Evolutionary conservation across 441 rosid genomes (phyloP).

Genomic region (Aquilaria agallochum): DNA sequence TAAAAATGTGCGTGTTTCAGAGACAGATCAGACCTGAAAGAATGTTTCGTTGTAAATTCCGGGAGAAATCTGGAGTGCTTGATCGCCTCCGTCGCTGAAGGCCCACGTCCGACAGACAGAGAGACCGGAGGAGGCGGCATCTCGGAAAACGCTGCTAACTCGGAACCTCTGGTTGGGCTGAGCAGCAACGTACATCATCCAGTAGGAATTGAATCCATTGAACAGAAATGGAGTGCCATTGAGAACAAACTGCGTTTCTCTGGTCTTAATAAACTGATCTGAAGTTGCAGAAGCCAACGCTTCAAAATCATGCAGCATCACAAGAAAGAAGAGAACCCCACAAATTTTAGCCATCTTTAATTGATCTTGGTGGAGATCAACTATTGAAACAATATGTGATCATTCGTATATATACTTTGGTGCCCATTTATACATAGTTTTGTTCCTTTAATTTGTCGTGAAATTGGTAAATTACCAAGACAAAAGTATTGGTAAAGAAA

Average conservation of each 20-base stretch:
- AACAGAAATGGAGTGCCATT: slow-evolving; percentile 40
- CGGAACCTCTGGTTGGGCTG: slow-evolving; percentile 29
- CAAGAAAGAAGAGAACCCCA: neutral
- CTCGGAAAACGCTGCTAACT: slow-evolving; percentile 27
- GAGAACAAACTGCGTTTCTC: slow-evolving; percentile 33
- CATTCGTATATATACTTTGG: slow-evolving; percentile 3
- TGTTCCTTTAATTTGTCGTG: too few relatives aligned
- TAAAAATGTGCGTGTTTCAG: neutral
- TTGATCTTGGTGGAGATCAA: neutral
- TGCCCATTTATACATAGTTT: neutral
- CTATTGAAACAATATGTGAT: too few relatives aligned
- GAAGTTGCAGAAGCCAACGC: neutral
- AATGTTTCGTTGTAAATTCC: slow-evolving; percentile 42
- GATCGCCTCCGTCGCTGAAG: slow-evolving; percentile 46
- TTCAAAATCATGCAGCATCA: too few relatives aligned
- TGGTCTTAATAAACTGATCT: slow-evolving; percentile 29
- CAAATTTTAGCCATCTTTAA: neutral
- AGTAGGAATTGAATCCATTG: slow-evolving; percentile 54
- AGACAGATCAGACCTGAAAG: slow-evolving; percentile 29
- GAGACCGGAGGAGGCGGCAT: slow-evolving; percentile 30
- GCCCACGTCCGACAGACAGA: slow-evolving; percentile 61
- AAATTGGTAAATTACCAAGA: too few relatives aligned
- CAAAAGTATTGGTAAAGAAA: too few relatives aligned
- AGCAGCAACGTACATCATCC: slow-evolving; percentile 46
- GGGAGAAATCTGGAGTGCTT: slow-evolving; percentile 51